Evolutionary conservation across 2,329 filamentous ascomycete genomes (phyloP).

Genomic region (Dothidotthia symphoricarpi): DNA sequence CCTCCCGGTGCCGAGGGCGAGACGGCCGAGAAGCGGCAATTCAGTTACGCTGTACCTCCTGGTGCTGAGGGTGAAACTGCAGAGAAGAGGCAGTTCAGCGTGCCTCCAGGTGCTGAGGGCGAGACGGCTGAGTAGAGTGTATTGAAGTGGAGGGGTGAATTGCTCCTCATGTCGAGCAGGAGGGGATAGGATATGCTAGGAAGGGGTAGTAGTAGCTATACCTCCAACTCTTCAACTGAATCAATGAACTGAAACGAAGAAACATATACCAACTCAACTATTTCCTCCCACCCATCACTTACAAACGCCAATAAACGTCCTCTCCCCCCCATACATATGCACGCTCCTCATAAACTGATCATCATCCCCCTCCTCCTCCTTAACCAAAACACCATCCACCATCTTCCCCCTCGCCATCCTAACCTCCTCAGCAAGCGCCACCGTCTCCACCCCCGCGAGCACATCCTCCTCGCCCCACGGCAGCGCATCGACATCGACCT

Average conservation of each 20-base stretch:
- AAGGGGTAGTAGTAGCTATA: too few relatives aligned
- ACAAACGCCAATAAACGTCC: slow-evolving; percentile 38
- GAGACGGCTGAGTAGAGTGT: neutral
- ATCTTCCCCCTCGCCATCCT: slow-evolving; percentile 43
- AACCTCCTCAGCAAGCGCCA: slow-evolving; percentile 71
- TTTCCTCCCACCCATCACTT: too few relatives aligned
- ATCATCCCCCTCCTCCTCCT: slow-evolving; percentile 36
- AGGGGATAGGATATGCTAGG: too few relatives aligned
- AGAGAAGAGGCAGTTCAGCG: neutral
- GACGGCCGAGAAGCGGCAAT: neutral
- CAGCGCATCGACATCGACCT: slow-evolving; percentile 79
- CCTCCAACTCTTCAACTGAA: too few relatives aligned
- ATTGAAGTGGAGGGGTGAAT: too few relatives aligned
- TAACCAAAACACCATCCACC: slow-evolving; percentile 45
- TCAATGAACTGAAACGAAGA: too few relatives aligned
- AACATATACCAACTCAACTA: too few relatives aligned
- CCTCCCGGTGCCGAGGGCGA: slow-evolving; percentile 1
- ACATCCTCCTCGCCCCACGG: slow-evolving; percentile 78
- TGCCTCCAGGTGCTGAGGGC: neutral
- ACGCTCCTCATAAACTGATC: slow-evolving; percentile 37
- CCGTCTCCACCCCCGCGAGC: slow-evolving; percentile 75
- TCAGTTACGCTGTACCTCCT: neutral
- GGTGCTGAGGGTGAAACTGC: slow-evolving; percentile 1
- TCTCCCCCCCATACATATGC: slow-evolving; percentile 34
- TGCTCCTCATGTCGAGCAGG: too few relatives aligned